Percentiles rank a stretch among this genome's conserved stretches.
Evolutionary conservation across 495 filamentous ascomycete genomes (phyloP).

Genomic region (Parathielavia hyrcaniae): DNA sequence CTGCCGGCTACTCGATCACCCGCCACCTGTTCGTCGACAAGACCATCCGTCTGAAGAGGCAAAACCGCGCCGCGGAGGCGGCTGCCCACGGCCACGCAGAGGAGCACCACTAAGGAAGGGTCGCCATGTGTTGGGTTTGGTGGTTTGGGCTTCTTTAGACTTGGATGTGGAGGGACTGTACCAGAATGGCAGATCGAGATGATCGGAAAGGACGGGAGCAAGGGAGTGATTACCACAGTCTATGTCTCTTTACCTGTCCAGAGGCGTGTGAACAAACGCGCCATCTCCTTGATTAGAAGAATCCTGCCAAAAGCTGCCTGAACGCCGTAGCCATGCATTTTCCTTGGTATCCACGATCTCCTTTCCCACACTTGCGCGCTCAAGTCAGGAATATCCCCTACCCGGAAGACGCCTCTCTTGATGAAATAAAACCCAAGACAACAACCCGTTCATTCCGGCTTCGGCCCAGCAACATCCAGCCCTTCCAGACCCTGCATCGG

Average conservation of each 20-base stretch:
- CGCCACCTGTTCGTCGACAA: conserved; percentile 85
- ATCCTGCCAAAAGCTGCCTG: neutral
- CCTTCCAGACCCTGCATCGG: conserved; percentile 95
- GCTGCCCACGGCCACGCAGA: conserved; percentile 12
- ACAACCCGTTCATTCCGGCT: conserved; percentile 53
- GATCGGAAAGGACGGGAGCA: conserved; percentile 15
- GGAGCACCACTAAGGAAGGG: conserved; percentile 31
- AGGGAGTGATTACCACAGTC: conserved; percentile 1
- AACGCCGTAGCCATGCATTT: conserved; percentile 45
- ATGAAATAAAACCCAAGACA: neutral
- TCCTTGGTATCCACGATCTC: conserved; percentile 13
- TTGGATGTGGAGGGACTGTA: conserved; percentile 21
- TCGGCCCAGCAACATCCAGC: conserved; percentile 87
- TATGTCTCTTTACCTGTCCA: conserved; percentile 11
- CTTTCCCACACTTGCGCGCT: neutral
- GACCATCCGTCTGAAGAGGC: conserved; percentile 70
- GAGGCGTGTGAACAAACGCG: conserved; percentile 13
- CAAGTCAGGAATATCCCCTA: neutral
- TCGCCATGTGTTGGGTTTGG: conserved; percentile 13
- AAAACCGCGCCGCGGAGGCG: conserved; percentile 43
- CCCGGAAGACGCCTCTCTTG: too few relatives aligned
- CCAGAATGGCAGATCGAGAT: conserved; percentile 16
- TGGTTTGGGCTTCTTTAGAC: neutral
- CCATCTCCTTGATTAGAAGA: conserved; percentile 17
- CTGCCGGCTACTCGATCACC: conserved; percentile 70